Base-by-base conservation (phyloP, 352 stramenopile species). In the Phytophthora pluvialis region DNA sequence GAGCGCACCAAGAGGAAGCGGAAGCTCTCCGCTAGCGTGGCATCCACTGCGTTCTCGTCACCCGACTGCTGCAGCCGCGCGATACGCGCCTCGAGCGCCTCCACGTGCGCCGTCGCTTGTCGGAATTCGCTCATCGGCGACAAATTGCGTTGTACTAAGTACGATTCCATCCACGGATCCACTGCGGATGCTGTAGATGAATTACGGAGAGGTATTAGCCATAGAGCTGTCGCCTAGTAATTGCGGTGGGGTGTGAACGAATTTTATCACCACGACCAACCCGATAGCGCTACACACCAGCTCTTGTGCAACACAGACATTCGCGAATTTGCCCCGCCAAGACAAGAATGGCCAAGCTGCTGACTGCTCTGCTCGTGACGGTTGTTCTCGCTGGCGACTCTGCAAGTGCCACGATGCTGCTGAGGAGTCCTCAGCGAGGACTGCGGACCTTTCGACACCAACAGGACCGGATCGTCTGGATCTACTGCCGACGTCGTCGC, bases 91-190 rank as follows among this genome's bases (percentile, higher is more conserved):
- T 85, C 78, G 10, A 92, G 72, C 47, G 63, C 70, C 13, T 72
- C 79, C 35, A 92, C 64, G 5, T 72, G 58, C 6, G 64, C 52
- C 4, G 48, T 69, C 31, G 77, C 83, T 53, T 72, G 67, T 52
- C 77, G 68, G 48, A 87, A 84, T 60, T 91, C 83, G 38, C 70
- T 78, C 83, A 91, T 91, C 4, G 39, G 9, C 11, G 11, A 21
- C 16, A 21, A 21, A 21, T 28, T 5, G 3, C 4, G 21, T 59
- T 31, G 15, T 18, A 45, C 28, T 61, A 53, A 61, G 53, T 52
- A 52, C 46, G 46, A 52, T 5, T 12, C 16, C 12, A 8, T 4
- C 25, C 13, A 26, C 15, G 21, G 21, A 21, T 21, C 21, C 21
- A 21, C 21, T 21, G 21, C 21, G 21, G 21, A 21, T 21, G 21